These are phyloP conservation scores for Cercospora beticola DNA, from an alignment of 2,329 filamentous ascomycete genomes.

Conservation along the genomic window DNA sequence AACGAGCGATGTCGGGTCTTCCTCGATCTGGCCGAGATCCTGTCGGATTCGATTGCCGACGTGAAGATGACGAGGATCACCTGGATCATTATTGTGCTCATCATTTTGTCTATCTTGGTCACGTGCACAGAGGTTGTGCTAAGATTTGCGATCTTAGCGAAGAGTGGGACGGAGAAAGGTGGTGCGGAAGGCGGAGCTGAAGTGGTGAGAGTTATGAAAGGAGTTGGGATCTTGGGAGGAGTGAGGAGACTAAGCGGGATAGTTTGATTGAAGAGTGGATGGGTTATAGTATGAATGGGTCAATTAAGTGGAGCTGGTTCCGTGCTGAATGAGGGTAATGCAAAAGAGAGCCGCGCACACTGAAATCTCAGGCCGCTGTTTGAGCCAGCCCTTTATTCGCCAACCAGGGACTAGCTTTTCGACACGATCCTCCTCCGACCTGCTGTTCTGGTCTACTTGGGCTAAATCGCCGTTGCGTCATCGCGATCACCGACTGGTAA, in stretches of 20 bases:
- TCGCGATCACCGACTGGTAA: too few relatives aligned
- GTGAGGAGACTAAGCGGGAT: not conserved
- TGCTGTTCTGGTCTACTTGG: not conserved
- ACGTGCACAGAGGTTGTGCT: conserved; percentile 87
- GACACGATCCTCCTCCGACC: not conserved
- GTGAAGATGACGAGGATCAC: conserved; percentile 95
- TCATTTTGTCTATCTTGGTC: conserved; percentile 84
- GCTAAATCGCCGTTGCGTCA: too few relatives aligned
- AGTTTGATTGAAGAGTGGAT: not conserved
- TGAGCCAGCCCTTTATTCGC: not conserved
- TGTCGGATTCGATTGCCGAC: conserved; percentile 88
- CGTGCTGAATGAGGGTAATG: too few relatives aligned
- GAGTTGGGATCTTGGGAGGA: not conserved
- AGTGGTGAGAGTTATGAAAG: conserved; percentile 1
- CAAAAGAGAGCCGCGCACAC: not conserved
- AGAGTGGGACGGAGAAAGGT: conserved; percentile 17
- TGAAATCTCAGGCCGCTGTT: not conserved
- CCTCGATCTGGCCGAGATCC: conserved; percentile 90
- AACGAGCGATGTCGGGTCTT: conserved; percentile 97
- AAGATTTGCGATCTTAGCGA: conserved; percentile 71
- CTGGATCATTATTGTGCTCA: conserved; percentile 96
- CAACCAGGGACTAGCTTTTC: not conserved
- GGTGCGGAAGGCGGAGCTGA: not conserved
- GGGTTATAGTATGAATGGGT: not conserved
- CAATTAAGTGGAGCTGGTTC: too few relatives aligned